phyloP scores from a whole-genome alignment of 305 asterid species.

The Fraxinus baroniana region DNA sequence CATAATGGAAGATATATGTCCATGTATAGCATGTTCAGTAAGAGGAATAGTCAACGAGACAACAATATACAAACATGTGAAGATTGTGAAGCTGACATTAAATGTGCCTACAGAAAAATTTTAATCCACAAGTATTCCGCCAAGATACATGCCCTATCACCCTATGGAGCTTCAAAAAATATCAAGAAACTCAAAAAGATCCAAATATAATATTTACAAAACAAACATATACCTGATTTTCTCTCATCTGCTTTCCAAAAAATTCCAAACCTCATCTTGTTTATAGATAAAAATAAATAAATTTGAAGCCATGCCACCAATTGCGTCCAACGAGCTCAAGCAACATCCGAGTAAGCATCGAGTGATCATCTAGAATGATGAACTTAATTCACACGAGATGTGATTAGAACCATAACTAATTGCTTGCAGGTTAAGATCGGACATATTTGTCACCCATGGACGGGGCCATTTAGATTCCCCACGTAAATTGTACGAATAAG shows the following conservation, averaged over 20 bases:
- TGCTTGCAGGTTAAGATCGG: constrained; percentile 43
- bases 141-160: background rate
- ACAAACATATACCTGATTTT: background rate
- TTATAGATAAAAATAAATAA: background rate
- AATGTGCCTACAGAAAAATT: background rate
- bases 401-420: constrained; percentile 85
- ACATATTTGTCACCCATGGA: constrained; percentile 63
- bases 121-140: background rate
- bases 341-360: constrained; percentile 23
- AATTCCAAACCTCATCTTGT: background rate
- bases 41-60: background rate
- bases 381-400: constrained; percentile 44
- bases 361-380: background rate
- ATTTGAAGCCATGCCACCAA: background rate
- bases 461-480: constrained; percentile 51
- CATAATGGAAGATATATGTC: background rate
- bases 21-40: background rate
- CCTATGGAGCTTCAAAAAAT: background rate
- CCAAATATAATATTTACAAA: background rate
- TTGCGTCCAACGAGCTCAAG: background rate
- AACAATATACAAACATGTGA: background rate
- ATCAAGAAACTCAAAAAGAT: background rate
- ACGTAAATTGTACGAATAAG: constrained; percentile 57
- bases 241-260: background rate
- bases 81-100: background rate